Evolutionary conservation across 2,329 filamentous ascomycete genomes (phyloP).

Genomic region (Fusarium sp.): DNA sequence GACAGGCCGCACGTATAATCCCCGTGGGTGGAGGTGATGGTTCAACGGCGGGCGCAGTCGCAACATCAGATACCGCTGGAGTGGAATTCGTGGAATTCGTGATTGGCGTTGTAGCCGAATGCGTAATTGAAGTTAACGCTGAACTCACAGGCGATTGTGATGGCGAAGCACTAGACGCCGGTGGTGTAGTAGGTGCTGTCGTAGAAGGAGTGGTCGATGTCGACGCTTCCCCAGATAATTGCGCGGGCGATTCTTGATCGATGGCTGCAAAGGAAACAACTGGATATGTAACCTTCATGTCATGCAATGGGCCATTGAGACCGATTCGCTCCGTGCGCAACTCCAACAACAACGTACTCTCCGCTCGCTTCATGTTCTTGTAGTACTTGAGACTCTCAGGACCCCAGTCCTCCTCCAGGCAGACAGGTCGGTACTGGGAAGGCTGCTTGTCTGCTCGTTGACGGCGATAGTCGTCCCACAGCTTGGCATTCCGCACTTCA

Average conservation of each 20-base stretch:
- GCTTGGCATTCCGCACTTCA: background rate
- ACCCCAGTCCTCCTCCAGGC: background rate
- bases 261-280: background rate
- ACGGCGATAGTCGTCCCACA: background rate
- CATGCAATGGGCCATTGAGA: background rate
- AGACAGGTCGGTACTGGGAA: background rate
- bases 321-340: background rate
- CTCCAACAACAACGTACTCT: background rate
- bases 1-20: accelerated
- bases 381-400: background rate
- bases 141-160: too few relatives aligned
- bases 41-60: too few relatives aligned
- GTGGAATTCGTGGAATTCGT: too few relatives aligned
- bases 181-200: background rate
- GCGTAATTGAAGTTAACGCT: too few relatives aligned
- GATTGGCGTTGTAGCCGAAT: too few relatives aligned
- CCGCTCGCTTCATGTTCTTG: background rate
- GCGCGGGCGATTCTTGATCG: too few relatives aligned
- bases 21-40: accelerated
- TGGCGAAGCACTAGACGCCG: background rate
- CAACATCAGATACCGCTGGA: too few relatives aligned
- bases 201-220: background rate
- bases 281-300: background rate
- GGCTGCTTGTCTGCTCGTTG: background rate
- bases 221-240: accelerated